These are phyloP conservation scores for Plasmodium billcollinsi DNA, from an alignment of 169 alveolate species.

Conservation along the genomic window DNA sequence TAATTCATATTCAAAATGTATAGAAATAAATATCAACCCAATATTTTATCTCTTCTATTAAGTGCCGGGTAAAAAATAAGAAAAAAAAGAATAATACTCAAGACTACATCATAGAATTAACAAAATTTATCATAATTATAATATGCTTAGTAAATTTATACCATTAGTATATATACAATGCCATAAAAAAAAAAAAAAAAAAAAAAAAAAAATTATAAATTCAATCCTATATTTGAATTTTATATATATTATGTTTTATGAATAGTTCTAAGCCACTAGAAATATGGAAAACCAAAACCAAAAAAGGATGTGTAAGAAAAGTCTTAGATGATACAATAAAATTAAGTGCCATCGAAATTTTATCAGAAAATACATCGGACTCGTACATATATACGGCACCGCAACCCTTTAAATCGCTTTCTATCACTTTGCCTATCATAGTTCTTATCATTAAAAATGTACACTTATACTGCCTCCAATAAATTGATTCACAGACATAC, in stretches of 20 bases:
- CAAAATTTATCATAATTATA: not conserved
- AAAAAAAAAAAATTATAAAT: not conserved
- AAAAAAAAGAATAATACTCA: not conserved
- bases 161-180: not conserved
- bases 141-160: too few species aligned
- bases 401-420: constrained; percentile 15
- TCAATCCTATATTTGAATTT: not conserved
- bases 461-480: not conserved
- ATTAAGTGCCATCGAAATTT: constrained; percentile 64
- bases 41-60: constrained; percentile 46
- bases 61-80: constrained; percentile 68
- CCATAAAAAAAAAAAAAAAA: not conserved
- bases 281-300: constrained; percentile 57
- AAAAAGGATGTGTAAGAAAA: constrained; percentile 66
- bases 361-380: constrained; percentile 67
- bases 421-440: constrained; percentile 44
- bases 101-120: not conserved
- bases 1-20: constrained; percentile 29
- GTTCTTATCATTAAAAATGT: constrained; percentile 73
- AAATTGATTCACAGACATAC: too few species aligned
- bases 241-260: not conserved
- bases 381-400: constrained; percentile 70
- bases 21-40: constrained; percentile 56
- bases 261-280: constrained; percentile 70
- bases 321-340: constrained; percentile 63